phyloP scores from a whole-genome alignment of 495 filamentous ascomycete species.

The Neurospora sp. region DNA sequence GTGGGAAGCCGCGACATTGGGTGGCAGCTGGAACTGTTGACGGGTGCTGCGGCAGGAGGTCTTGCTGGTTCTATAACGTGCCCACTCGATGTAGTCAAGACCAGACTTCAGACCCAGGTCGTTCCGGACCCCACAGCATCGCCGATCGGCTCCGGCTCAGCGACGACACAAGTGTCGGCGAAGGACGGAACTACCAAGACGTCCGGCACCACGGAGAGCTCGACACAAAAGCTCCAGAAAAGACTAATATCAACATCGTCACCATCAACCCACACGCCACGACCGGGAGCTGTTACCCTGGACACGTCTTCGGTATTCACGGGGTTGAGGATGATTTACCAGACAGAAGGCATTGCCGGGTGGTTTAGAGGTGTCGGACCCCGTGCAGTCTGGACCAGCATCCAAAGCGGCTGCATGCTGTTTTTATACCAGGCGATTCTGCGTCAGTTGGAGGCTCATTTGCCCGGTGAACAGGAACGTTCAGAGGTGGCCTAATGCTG shows the following conservation, averaged over 20 bases:
- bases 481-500: not conserved
- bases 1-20: conserved; percentile 65
- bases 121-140: conserved; percentile 31
- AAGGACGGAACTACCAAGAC: conserved; percentile 10
- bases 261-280: conserved; percentile 65
- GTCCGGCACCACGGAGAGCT: conserved; percentile 4
- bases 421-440: conserved; percentile 88
- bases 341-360: conserved; percentile 72
- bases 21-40: conserved; percentile 72
- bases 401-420: conserved; percentile 94
- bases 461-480: conserved; percentile 24
- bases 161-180: not conserved
- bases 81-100: conserved; percentile 96
- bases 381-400: conserved; percentile 91
- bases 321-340: conserved; percentile 78
- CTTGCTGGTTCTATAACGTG: conserved; percentile 91
- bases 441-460: conserved; percentile 54
- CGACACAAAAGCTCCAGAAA: conserved; percentile 34
- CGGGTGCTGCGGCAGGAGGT: conserved; percentile 84
- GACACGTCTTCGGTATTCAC: conserved; percentile 82
- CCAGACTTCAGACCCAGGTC: conserved; percentile 89
- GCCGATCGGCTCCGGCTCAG: not conserved
- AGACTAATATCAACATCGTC: conserved; percentile 77
- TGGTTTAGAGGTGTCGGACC: conserved; percentile 96
- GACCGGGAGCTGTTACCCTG: conserved; percentile 62